Evolutionary conservation across 2,329 filamentous ascomycete species (phyloP), one percentile per base, ranked within the genome.

Genomic region (Colletotrichum eremochloae): DNA sequence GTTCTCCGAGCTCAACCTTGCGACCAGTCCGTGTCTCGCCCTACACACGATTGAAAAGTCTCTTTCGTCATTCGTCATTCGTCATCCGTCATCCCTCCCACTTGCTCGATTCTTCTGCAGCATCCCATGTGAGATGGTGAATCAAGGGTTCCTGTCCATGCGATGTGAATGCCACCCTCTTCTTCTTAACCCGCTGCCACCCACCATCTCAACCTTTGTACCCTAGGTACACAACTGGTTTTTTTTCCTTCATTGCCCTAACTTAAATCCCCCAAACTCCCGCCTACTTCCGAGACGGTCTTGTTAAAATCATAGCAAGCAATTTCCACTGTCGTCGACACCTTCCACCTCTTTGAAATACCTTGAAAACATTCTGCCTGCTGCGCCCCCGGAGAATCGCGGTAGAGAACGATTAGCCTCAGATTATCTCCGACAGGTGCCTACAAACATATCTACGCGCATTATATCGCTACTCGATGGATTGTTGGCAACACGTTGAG

Each of bases 61-160:
- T 72, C 70, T 62, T 53, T 68, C 65, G 68, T 71, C 68, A 71
- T 72, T 68, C 65, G 68, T 68, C 68, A 71, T 68, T 46, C 48
- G 48, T 53, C 64, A 60, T 65, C 65, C n/a, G 44, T 46, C 63
- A 57, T 63, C 63, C n/a, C 65, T 48, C 38, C 52, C 38, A 44
- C 52, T 24, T 38, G 29, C 46, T 61, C 57, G 53, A 40, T 50
- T 53, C 33, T 56, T 50, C 20, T 53, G 50, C 53, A 15, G 52
- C 15, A 63, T 56, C 70, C 70, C 66, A 42, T 64, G 62, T 56
- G 57, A 61, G 61, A 65, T 65, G 55, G 55, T 63, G 56, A 64
- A 52, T 56, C 57, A 63, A 68, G 48, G 58, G 31, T 48, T 63
- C 40, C 46, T 48, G 20, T 46, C 40, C 46, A 61, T 63, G 57